Evolutionary conservation across 2,329 filamentous ascomycete genomes (phyloP), one percentile per base, ranked within the genome.

Genomic region (Cercospora sojina): DNA sequence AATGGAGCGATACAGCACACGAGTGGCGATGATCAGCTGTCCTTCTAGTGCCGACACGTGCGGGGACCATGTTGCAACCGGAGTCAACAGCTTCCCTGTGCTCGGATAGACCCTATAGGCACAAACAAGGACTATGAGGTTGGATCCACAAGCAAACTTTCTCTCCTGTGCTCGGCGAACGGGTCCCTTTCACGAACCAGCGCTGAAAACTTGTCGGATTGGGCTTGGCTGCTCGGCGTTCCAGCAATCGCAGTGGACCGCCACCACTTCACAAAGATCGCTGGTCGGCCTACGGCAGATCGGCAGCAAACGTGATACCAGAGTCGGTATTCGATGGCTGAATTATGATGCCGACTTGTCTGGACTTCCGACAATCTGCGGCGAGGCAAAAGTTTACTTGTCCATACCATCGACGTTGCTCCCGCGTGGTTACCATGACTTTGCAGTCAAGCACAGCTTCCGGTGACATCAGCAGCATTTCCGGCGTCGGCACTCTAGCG

Each of bases 101-200:
- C 23, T 53, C 47, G 47, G 47, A 23, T 53, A 53, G 47, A 53
- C 47, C 47, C 47, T 53, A 53, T 53, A 53, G 47, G 47, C 47
- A 27, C 23, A 53, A 27, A 27, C 47, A 23, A 53, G 47, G 47
- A 53, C 47, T 27, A 53, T 25, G 47, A 29, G 25, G 47, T 53
- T 53, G 47, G 23, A 23, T 53, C 12, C 23, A 53, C 47, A 53
- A 27, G 47, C 23, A 53, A 53, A 53, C 12, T 53, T 53, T 53
- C 23, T 53, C n/a, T n/a, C n/a, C n/a, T n/a, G n/a, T n/a, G n/a
- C 47, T 27, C 16, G 12, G 47, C 47, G 47, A 25, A 53, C 47
- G 23, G 47, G 47, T 53, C 47, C 23, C 47, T 16, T 53, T 53
- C 23, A 53, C 47, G 47, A 53, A 9, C 47, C 47, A 25, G 47